Conservation (phyloP, 2,329 filamentous ascomycete species). For the Aureobasidium sp. region DNA sequence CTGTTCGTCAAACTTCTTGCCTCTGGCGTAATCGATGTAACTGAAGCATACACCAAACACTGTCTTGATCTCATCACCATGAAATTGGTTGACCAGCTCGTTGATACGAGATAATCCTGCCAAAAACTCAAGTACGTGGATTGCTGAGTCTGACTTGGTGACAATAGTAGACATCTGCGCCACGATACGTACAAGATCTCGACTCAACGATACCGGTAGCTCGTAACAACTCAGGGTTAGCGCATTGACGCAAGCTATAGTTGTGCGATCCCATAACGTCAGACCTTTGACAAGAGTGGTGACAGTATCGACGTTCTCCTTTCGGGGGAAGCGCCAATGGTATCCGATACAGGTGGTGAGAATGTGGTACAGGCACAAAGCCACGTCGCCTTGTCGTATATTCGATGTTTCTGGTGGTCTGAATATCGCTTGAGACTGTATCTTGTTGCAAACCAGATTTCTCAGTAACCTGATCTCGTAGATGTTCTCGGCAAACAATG, state of each 20-base stretch:
- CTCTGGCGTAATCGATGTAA: conserved; percentile 79
- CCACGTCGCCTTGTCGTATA: conserved; percentile 79
- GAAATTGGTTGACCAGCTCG: conserved; percentile 78
- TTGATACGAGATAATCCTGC: conserved; percentile 78
- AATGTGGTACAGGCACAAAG: conserved; percentile 79
- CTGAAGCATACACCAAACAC: conserved; percentile 94
- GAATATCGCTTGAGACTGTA: conserved; percentile 67
- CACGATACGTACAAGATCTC: conserved; percentile 75
- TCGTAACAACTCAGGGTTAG: conserved; percentile 94
- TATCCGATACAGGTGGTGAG: conserved; percentile 87
- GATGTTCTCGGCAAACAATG: conserved; percentile 68
- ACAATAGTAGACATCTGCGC: conserved; percentile 95
- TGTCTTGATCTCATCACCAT: conserved; percentile 84
- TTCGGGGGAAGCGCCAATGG: conserved; percentile 73
- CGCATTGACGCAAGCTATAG: conserved; percentile 89
- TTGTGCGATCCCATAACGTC: conserved; percentile 47
- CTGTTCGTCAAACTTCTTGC: conserved; percentile 39
- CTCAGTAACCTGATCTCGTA: conserved; percentile 70
- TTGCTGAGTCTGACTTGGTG: conserved; percentile 81
- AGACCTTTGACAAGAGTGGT: conserved; percentile 81
- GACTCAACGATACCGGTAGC: conserved; percentile 78
- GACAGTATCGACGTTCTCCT: conserved; percentile 84
- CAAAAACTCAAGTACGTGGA: conserved; percentile 95
- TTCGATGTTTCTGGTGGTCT: conserved; percentile 76
- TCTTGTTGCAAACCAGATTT: conserved; percentile 71